A percentile compares a stretch with the other conserved stretches of the same genome.
Conservation (phyloP, 2,329 filamentous ascomycete species). For the Aspergillus novoparasiticus region DNA sequence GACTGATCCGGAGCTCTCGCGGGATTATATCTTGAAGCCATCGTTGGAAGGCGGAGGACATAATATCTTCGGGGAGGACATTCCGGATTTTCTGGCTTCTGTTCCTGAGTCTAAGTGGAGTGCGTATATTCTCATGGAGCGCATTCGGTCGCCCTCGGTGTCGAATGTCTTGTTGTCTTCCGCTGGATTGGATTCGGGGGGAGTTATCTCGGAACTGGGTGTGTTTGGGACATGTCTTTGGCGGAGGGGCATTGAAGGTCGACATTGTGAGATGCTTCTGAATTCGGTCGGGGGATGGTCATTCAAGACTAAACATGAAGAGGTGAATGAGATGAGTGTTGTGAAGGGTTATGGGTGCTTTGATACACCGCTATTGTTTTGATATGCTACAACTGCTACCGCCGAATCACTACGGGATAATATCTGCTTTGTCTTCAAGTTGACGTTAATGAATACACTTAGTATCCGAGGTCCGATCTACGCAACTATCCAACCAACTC, state of each 20-base stretch:
- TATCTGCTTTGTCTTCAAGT: neutral
- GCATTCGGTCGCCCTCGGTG: conserved; percentile 37
- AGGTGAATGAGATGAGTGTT: conserved; percentile 51
- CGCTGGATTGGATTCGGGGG: conserved; percentile 34
- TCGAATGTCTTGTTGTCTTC: conserved; percentile 39
- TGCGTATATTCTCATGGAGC: conserved; percentile 45
- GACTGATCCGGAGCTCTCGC: conserved; percentile 22
- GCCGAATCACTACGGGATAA: neutral
- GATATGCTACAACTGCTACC: neutral
- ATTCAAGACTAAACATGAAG: conserved; percentile 47
- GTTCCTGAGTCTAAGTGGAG: conserved; percentile 32
- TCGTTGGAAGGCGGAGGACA: conserved; percentile 49
- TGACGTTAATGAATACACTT: neutral
- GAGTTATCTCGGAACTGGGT: conserved; percentile 49
- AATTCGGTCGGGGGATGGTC: conserved; percentile 44
- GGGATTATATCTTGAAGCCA: conserved; percentile 46
- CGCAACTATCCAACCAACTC: neutral
- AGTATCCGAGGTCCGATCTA: neutral
- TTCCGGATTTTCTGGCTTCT: conserved; percentile 36
- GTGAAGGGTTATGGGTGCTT: conserved; percentile 52
- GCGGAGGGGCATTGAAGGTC: conserved; percentile 19
- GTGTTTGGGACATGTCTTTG: conserved; percentile 47
- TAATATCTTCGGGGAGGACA: conserved; percentile 45
- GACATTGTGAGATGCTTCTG: conserved; percentile 30
- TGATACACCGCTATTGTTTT: conserved; percentile 44